Percentiles rank a stretch among this genome's conserved stretches.
These are phyloP conservation scores for Plasmodium blacklocki DNA, from an alignment of 169 alveolate genomes.

Conservation along the genomic window DNA sequence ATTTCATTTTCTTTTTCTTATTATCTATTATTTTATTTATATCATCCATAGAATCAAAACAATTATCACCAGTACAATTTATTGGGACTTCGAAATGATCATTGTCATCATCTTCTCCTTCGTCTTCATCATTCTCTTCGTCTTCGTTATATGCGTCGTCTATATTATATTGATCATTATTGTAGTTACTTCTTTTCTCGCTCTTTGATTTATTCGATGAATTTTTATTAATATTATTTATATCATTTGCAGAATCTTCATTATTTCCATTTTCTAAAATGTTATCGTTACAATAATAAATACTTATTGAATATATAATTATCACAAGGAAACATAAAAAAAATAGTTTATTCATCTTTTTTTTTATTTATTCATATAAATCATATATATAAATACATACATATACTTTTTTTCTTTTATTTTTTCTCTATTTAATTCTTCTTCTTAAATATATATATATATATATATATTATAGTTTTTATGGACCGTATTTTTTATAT, in stretches of 20 bases:
- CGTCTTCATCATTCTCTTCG: conserved; percentile 9
- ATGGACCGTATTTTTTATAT: too few relatives aligned
- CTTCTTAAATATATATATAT: too few relatives aligned
- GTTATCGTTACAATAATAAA: conserved; percentile 26
- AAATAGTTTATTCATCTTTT: conserved; percentile 53
- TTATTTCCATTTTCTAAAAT: neutral
- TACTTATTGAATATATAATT: conserved; percentile 24
- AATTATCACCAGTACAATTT: conserved; percentile 41
- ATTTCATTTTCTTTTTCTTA: conserved; percentile 44
- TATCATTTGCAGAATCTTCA: conserved; percentile 5
- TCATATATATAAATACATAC: conserved; percentile 18
- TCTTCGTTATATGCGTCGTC: conserved; percentile 6
- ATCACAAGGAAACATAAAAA: conserved; percentile 28
- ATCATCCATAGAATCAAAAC: conserved; percentile 44
- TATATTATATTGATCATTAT: neutral
- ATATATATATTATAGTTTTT: too few relatives aligned
- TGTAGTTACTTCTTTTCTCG: neutral
- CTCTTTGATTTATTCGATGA: conserved; percentile 7
- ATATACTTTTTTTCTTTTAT: neutral
- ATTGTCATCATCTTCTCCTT: conserved; percentile 40
- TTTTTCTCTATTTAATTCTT: neutral
- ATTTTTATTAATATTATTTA: conserved; percentile 5
- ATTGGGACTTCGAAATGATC: conserved; percentile 61
- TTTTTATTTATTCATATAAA: conserved; percentile 6
- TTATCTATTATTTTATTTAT: conserved; percentile 65